phyloP scores from a whole-genome alignment of 768 basidiomycete genomes.

The Zangia roseola region DNA sequence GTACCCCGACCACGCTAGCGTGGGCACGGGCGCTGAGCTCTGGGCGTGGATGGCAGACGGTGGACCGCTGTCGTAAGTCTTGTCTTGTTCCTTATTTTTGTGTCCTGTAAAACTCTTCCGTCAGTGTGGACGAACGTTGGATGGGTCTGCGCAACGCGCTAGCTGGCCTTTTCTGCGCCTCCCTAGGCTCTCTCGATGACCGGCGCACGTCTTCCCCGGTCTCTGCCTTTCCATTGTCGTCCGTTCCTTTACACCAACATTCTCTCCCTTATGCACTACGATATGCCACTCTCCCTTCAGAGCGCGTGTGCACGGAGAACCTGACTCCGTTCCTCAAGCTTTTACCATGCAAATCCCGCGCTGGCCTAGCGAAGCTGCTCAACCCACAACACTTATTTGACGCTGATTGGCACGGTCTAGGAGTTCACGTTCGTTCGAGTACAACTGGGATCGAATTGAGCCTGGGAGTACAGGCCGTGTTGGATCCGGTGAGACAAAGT shows the following conservation, averaged over 20 bases:
- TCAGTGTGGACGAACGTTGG: constrained; percentile 78
- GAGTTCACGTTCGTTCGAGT: constrained; percentile 70
- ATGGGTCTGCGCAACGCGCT: constrained; percentile 82
- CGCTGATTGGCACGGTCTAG: constrained; percentile 89
- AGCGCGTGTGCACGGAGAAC: constrained; percentile 96
- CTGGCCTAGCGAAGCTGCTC: constrained; percentile 79
- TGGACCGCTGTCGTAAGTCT: constrained; percentile 45
- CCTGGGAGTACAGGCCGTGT: constrained; percentile 72
- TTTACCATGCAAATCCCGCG: constrained; percentile 86
- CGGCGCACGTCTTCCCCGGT: constrained; percentile 70
- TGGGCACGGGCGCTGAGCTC: constrained; percentile 85
- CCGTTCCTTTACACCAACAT: constrained; percentile 42
- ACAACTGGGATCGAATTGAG: constrained; percentile 60
- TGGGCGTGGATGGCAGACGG: constrained; percentile 90
- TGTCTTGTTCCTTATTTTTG: neutral
- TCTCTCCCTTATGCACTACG: constrained; percentile 53
- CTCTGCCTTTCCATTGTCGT: constrained; percentile 63
- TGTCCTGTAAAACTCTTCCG: neutral
- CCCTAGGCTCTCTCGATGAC: constrained; percentile 74
- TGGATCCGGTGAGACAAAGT: constrained; percentile 67
- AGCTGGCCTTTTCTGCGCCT: constrained; percentile 93
- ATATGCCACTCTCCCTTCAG: constrained; percentile 77
- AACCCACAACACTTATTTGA: constrained; percentile 87
- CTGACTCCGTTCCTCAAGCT: constrained; percentile 94
- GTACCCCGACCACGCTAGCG: constrained; percentile 69